Percentiles rank a stretch among this genome's conserved stretches.
Evolutionary conservation across 345 rosid species (phyloP).

Genomic region (Balakata baccata): DNA sequence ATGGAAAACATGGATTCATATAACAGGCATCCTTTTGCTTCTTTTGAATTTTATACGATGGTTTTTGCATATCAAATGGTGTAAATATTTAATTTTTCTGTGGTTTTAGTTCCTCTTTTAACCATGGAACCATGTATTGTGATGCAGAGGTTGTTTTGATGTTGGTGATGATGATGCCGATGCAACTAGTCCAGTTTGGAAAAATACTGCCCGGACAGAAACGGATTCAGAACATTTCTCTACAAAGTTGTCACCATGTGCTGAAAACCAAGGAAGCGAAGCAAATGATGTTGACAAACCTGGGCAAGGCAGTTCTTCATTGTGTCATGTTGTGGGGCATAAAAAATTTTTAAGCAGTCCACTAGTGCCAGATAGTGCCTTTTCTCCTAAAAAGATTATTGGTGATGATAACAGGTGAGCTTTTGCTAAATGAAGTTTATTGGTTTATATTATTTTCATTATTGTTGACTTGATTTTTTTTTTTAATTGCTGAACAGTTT

Average conservation of each 20-base stretch:
- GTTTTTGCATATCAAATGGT: neutral
- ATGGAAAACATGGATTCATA: constrained; percentile 10
- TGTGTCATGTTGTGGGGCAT: constrained; percentile 46
- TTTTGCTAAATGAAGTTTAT: constrained; percentile 7
- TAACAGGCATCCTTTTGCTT: neutral
- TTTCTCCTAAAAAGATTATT: constrained; percentile 47
- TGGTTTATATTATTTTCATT: neutral
- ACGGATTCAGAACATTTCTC: constrained; percentile 37
- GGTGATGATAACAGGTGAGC: constrained; percentile 68
- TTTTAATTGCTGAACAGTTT: too few species aligned
- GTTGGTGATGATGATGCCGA: constrained; percentile 58
- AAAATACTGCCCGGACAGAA: constrained; percentile 35
- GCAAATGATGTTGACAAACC: constrained; percentile 51
- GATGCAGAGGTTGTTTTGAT: constrained; percentile 87
- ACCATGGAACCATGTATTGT: constrained; percentile 9
- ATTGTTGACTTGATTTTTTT: neutral
- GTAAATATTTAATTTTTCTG: neutral
- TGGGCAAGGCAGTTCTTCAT: constrained; percentile 43
- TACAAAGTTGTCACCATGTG: constrained; percentile 38
- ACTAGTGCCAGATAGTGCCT: constrained; percentile 44
- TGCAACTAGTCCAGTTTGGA: constrained; percentile 57
- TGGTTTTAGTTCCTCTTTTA: neutral
- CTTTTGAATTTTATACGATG: constrained; percentile 1
- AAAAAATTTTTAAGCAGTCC: constrained; percentile 60
- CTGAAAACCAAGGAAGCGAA: constrained; percentile 34